These are phyloP conservation scores for Leccinum imitatum DNA, from an alignment of 768 basidiomycete species.

Conservation along the genomic window DNA sequence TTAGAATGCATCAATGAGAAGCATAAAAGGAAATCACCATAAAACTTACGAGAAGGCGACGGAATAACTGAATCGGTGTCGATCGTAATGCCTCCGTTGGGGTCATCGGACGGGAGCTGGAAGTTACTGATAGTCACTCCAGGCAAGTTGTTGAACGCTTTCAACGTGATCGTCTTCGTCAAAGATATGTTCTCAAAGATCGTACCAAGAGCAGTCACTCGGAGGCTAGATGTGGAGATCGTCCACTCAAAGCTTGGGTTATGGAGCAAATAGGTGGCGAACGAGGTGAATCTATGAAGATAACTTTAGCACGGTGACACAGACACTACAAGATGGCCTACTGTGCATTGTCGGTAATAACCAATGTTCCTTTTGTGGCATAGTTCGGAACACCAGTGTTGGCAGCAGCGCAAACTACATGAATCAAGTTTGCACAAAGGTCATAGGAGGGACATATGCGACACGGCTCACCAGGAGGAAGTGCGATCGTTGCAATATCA, in stretches of 20 bases:
- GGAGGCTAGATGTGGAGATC: slow-evolving; percentile 62
- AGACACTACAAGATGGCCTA: slow-evolving; percentile 30
- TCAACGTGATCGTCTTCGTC: slow-evolving; percentile 59
- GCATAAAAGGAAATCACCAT: background rate
- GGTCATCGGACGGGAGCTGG: slow-evolving; percentile 64
- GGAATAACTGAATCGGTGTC: slow-evolving; percentile 67
- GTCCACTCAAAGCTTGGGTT: slow-evolving; percentile 67
- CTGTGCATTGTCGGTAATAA: slow-evolving; percentile 52
- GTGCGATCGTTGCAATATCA: slow-evolving; percentile 59
- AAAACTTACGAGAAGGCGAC: slow-evolving; percentile 60
- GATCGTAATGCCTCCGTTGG: slow-evolving; percentile 67
- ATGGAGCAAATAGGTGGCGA: slow-evolving; percentile 65
- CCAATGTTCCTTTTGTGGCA: slow-evolving; percentile 47
- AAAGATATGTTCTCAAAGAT: slow-evolving; percentile 66
- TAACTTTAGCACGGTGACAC: background rate
- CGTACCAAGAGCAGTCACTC: slow-evolving; percentile 63
- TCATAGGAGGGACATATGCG: background rate
- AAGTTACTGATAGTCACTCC: slow-evolving; percentile 73
- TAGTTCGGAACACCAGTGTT: slow-evolving; percentile 68
- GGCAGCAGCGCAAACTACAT: slow-evolving; percentile 63
- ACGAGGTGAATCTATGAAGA: slow-evolving; percentile 54
- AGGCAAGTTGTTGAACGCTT: slow-evolving; percentile 69
- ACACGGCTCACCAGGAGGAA: slow-evolving; percentile 50
- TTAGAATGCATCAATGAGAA: slow-evolving; percentile 16
- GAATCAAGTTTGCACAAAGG: background rate